Conservation (phyloP, 2,329 filamentous ascomycete species). For the Pseudogymnoascus sp. region DNA sequence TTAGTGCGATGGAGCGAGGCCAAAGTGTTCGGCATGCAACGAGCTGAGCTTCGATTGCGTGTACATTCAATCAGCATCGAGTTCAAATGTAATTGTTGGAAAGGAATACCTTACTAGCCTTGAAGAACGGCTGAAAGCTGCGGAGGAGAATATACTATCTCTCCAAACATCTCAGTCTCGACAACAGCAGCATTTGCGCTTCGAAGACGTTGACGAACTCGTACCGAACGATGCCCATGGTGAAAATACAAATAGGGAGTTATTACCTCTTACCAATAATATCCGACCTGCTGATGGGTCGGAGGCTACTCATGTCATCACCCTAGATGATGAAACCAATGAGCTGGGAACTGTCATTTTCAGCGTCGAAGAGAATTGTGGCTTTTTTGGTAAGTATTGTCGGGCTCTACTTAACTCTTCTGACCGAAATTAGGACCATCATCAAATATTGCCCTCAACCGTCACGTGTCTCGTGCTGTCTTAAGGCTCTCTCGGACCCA, state of each 20-base stretch:
- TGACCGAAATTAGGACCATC: conserved; percentile 29
- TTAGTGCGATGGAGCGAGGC: conserved; percentile 37
- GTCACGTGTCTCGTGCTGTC: conserved; percentile 31
- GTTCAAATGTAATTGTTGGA: conserved; percentile 33
- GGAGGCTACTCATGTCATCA: conserved; percentile 14
- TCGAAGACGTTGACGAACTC: conserved; percentile 32
- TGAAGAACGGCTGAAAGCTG: conserved; percentile 25
- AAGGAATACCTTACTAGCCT: conserved; percentile 29
- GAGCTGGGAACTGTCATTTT: conserved; percentile 30
- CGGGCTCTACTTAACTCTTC: neutral
- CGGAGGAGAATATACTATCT: conserved; percentile 23
- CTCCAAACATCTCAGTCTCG: conserved; percentile 30
- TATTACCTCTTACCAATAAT: neutral
- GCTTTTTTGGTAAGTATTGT: conserved; percentile 28
- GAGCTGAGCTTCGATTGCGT: conserved; percentile 37
- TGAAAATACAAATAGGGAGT: conserved; percentile 8
- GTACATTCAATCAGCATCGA: conserved; percentile 32
- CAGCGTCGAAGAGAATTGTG: conserved; percentile 29
- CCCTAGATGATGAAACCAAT: conserved; percentile 20
- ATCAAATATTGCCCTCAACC: conserved; percentile 36
- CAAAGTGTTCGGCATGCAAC: conserved; percentile 36
- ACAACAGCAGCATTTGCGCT: conserved; percentile 23
- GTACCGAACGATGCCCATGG: conserved; percentile 30
- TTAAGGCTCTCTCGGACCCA: conserved; percentile 12
- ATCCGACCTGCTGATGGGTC: conserved; percentile 14